Conservation (phyloP, 768 basidiomycete species). For the Flagelloscypha sp. region DNA sequence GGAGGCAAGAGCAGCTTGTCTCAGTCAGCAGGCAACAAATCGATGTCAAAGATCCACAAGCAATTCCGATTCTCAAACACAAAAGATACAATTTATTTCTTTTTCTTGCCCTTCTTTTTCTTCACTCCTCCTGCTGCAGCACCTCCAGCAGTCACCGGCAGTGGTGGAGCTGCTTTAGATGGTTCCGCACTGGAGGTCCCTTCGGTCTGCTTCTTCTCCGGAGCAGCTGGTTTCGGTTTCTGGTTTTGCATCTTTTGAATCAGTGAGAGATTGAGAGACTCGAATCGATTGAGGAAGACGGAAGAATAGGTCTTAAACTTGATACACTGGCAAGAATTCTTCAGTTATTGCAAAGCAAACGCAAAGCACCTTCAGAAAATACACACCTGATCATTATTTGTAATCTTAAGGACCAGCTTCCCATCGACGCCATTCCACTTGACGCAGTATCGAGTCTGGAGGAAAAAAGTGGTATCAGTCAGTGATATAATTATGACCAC, state of each 20-base stretch:
- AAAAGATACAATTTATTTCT: conserved; percentile 52
- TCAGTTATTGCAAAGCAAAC: conserved; percentile 1
- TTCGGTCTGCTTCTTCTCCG: conserved; percentile 15
- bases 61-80: background rate
- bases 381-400: conserved; percentile 81
- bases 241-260: conserved; percentile 83
- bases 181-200: conserved; percentile 21
- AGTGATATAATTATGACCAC: background rate
- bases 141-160: conserved; percentile 19
- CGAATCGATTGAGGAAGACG: conserved; percentile 94
- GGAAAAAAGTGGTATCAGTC: conserved; percentile 1
- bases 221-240: conserved; percentile 21
- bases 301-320: conserved; percentile 96
- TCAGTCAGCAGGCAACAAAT: background rate
- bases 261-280: conserved; percentile 78
- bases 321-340: conserved; percentile 56
- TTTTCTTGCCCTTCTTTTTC: conserved; percentile 83
- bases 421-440: conserved; percentile 87
- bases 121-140: conserved; percentile 54
- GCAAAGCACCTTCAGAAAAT: background rate
- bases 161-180: conserved; percentile 23
- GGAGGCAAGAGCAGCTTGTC: too few species aligned
- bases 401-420: conserved; percentile 88
- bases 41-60: background rate
- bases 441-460: conserved; percentile 80